A percentile compares a stretch with the other conserved stretches of the same genome.
phyloP scores from a whole-genome alignment of 2,329 filamentous ascomycete genomes.

The Ophiostoma pallidulum region DNA sequence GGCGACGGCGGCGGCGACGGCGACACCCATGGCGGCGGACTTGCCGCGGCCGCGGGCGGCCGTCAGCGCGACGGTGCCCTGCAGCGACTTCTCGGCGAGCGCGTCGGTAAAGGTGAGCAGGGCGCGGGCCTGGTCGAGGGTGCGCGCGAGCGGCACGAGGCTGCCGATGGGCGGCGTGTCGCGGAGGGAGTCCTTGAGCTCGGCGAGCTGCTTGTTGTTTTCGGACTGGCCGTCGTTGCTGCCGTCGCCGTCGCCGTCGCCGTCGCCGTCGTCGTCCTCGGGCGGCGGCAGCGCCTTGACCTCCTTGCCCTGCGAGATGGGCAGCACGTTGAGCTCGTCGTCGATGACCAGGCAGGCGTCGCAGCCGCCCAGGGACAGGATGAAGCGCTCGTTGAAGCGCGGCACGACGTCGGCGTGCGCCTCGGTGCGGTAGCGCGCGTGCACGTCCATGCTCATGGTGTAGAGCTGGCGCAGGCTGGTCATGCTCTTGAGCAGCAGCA shows the following conservation, averaged over 20 bases:
- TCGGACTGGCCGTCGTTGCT: slow-evolving; percentile 49
- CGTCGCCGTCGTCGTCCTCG: slow-evolving; percentile 57
- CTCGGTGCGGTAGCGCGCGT: slow-evolving; percentile 92
- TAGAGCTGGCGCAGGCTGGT: slow-evolving; percentile 95
- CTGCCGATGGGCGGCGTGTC: slow-evolving; percentile 82
- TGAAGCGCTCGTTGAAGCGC: slow-evolving; percentile 95
- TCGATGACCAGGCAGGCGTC: slow-evolving; percentile 92
- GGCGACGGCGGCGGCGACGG: slow-evolving; percentile 85
- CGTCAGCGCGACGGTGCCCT: slow-evolving; percentile 87
- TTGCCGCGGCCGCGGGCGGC: slow-evolving; percentile 93
- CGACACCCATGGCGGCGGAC: slow-evolving; percentile 89
- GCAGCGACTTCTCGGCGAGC: slow-evolving; percentile 89
- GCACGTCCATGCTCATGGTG: slow-evolving; percentile 94
- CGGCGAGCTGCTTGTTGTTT: slow-evolving; percentile 68
- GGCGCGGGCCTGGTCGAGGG: slow-evolving; percentile 91
- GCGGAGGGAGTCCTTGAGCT: slow-evolving; percentile 76
- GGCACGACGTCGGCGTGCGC: slow-evolving; percentile 91
- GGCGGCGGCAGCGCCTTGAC: slow-evolving; percentile 73
- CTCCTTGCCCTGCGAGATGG: slow-evolving; percentile 89
- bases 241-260: slow-evolving; percentile 40
- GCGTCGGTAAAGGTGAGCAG: slow-evolving; percentile 95
- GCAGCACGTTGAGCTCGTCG: slow-evolving; percentile 93
- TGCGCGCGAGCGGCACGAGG: slow-evolving; percentile 75
- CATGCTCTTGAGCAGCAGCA: slow-evolving; percentile 91
- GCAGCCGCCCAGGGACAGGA: slow-evolving; percentile 90